Evolutionary conservation across 2,329 filamentous ascomycete genomes (phyloP).

Genomic region (Pyricularia grisea): DNA sequence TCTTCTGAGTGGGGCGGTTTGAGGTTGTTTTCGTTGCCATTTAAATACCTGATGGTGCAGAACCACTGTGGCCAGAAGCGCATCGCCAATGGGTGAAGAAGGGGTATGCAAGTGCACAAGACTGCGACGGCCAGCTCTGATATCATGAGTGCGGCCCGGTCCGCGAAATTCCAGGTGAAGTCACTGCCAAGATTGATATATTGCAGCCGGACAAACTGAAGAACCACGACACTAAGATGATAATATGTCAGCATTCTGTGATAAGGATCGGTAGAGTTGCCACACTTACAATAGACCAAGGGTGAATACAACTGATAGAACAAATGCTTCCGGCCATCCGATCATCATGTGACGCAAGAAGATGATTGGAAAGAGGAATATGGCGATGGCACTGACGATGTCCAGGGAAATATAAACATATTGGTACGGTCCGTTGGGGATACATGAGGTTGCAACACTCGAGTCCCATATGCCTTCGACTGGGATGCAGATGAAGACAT

Average conservation of each 20-base stretch:
- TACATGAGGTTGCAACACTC: background rate
- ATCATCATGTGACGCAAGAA: background rate
- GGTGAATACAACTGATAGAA: background rate
- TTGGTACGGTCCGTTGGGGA: background rate
- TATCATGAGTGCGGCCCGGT: slow-evolving; percentile 3
- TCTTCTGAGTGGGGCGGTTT: background rate
- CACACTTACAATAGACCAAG: slow-evolving; percentile 3
- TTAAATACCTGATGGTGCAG: background rate
- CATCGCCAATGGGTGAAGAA: slow-evolving; percentile 1
- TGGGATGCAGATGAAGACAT: slow-evolving; percentile 1
- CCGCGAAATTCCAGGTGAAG: slow-evolving; percentile 3
- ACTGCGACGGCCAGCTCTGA: slow-evolving; percentile 2
- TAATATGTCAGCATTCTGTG: background rate
- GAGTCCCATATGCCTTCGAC: background rate
- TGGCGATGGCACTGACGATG: background rate
- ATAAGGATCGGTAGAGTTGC: background rate
- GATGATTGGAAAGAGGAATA: slow-evolving; percentile 1
- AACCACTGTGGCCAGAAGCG: background rate
- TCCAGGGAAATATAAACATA: background rate
- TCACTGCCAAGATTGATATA: slow-evolving; percentile 1
- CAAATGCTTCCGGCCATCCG: background rate
- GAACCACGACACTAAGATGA: background rate
- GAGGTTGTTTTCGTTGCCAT: background rate
- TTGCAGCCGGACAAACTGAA: background rate
- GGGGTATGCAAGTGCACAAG: slow-evolving; percentile 1